Conservation (phyloP, 169 alveolate species). For the Babesia ovis region DNA sequence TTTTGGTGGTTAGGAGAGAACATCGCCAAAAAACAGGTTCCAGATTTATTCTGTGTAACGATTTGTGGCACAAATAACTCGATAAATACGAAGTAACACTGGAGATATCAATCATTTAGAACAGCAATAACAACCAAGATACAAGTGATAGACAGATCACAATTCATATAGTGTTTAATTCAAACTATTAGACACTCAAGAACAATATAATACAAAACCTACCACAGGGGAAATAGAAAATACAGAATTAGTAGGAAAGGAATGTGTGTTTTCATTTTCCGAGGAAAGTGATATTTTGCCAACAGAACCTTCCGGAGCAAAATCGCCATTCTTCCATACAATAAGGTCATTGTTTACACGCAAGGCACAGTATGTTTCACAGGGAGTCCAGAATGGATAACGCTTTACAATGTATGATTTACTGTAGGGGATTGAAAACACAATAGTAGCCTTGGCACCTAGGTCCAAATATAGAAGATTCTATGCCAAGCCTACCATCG, state of each 20-base stretch:
- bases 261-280: constrained; percentile 4
- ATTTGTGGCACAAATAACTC: no score
- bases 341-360: constrained; percentile 36
- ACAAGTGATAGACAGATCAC: background rate
- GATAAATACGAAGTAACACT: no score
- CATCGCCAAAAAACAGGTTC: constrained; percentile 38
- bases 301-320: constrained; percentile 12
- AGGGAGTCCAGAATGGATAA: constrained; percentile 62
- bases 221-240: constrained; percentile 62
- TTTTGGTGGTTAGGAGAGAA: constrained; percentile 57
- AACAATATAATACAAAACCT: background rate
- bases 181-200: background rate
- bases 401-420: constrained; percentile 57
- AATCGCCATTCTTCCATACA: constrained; percentile 56
- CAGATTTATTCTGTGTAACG: constrained; percentile 35
- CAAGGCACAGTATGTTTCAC: constrained; percentile 48
- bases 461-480: background rate
- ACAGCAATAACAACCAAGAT: background rate
- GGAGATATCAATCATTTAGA: no score
- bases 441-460: constrained; percentile 24
- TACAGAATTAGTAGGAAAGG: constrained; percentile 39
- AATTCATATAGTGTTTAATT: background rate
- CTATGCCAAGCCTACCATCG: constrained; percentile 7
- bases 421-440: constrained; percentile 43
- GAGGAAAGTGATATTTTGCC: constrained; percentile 17